Conservation (phyloP, 331 rosid species). For the Malus hybrid region DNA sequence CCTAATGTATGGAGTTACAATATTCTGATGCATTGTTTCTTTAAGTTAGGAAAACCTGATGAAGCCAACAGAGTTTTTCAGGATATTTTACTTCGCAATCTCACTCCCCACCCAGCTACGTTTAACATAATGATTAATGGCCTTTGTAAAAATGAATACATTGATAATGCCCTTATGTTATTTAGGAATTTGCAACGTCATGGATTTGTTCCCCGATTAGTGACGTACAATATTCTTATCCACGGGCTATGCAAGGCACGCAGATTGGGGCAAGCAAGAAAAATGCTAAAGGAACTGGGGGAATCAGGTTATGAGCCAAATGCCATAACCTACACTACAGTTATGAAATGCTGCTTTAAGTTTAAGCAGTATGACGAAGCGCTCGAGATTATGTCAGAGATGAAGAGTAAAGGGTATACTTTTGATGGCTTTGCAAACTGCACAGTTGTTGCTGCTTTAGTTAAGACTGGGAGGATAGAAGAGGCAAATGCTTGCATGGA, state of each 20-base stretch:
- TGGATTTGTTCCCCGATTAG: slow-evolving; percentile 55
- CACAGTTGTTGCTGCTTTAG: slow-evolving; percentile 56
- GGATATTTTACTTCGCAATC: slow-evolving; percentile 29
- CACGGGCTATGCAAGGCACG: slow-evolving; percentile 62
- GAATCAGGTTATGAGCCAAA: slow-evolving; percentile 48
- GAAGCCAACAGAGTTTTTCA: slow-evolving; percentile 54
- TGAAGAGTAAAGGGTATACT: slow-evolving; percentile 51
- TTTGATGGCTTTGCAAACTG: slow-evolving; percentile 75
- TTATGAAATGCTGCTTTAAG: slow-evolving; percentile 60
- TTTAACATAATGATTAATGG: slow-evolving; percentile 69
- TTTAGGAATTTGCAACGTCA: slow-evolving; percentile 50
- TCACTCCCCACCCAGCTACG: slow-evolving; percentile 33
- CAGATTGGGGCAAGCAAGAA: slow-evolving; percentile 37
- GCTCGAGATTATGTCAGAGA: slow-evolving; percentile 51
- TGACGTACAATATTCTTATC: slow-evolving; percentile 63
- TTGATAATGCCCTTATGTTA: slow-evolving; percentile 47
- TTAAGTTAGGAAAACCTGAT: slow-evolving; percentile 68
- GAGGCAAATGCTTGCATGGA: slow-evolving; percentile 45
- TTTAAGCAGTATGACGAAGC: slow-evolving; percentile 41
- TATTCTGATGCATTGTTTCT: slow-evolving; percentile 64
- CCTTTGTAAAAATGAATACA: slow-evolving; percentile 52
- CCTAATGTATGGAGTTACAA: slow-evolving; percentile 78
- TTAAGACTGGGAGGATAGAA: slow-evolving; percentile 49
- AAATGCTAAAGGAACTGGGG: slow-evolving; percentile 41
- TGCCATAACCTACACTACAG: slow-evolving; percentile 56